Base-by-base conservation (phyloP, 140 eudicot species). In the Ambrosia hybrid region DNA sequence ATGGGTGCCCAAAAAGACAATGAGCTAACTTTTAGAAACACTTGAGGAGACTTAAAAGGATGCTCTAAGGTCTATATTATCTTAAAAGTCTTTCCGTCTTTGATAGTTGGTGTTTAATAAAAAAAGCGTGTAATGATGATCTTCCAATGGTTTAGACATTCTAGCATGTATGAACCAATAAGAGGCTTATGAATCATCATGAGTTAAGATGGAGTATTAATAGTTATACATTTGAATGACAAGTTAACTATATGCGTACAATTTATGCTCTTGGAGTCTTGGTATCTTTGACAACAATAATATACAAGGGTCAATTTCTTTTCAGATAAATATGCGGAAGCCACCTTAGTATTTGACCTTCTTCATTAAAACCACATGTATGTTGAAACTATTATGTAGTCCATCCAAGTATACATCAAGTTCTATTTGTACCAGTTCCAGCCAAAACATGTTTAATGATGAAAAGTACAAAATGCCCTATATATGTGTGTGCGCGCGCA, bases 1-100 rank as follows among this genome's bases (percentile, higher is more conserved):
- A 14, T 0, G 63, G 48, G 9, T 57, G 3, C 63, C 26, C 16
- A 17, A 5, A 57, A 17, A 21, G 9, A 41, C 41, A 30, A 6
- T 56, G 62, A n/a, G 65, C 38, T 21, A 57, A 57, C 15, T 13
- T 30, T 59, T 59, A 59, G 38, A 59, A 52, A 52, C n/a, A 59
- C 65, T 26, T 59, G 62, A 21, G 26, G n/a, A 30, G 15, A 59
- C 13, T 6, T 8, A 9, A 5, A 26, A 58, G 14, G 13, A 58
- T 58, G 65, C 21, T 58, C 5, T 26, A 26, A 58, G 41, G 39
- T 56, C 16, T 56, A 56, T 56, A 7, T 16, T 56, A 56, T 56
- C 9, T 52, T 4, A n/a, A 3, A 52, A 13, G 57, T 52, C 57
- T 51, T 52, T 52, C 61, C 11, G 16, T 56, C 33, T 56, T 56